Conservation (phyloP, 768 basidiomycete species). For the Amanita exitialis region DNA sequence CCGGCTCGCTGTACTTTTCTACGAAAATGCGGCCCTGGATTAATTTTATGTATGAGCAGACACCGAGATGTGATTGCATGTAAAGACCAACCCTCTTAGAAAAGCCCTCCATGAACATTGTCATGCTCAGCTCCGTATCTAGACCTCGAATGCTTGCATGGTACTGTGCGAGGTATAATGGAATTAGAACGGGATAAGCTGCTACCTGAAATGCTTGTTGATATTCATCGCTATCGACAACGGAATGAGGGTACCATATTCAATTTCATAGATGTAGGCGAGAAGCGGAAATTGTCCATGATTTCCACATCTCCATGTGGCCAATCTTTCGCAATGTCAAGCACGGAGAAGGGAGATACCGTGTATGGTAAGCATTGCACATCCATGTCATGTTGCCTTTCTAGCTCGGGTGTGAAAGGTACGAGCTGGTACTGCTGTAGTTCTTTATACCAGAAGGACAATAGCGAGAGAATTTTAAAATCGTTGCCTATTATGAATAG, state of each 20-base stretch:
- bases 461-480: constrained; percentile 33
- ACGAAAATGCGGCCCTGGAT: constrained; percentile 15
- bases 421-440: constrained; percentile 18
- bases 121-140: constrained; percentile 8
- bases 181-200: constrained; percentile 55
- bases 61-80: background rate
- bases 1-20: constrained; percentile 7
- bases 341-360: constrained; percentile 40
- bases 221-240: background rate
- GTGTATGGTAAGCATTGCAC: constrained; percentile 49
- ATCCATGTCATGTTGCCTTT: constrained; percentile 36
- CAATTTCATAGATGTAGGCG: constrained; percentile 31
- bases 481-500: constrained; percentile 26
- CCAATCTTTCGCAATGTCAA: constrained; percentile 25
- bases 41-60: background rate
- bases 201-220: constrained; percentile 29
- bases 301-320: constrained; percentile 25
- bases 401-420: constrained; percentile 38
- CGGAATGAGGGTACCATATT: constrained; percentile 23
- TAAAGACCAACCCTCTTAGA: constrained; percentile 15
- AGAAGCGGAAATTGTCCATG: constrained; percentile 27
- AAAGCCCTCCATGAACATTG: constrained; percentile 24
- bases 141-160: constrained; percentile 13
- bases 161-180: constrained; percentile 51
- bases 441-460: constrained; percentile 25